Base-by-base conservation (phyloP, 352 stramenopile genomes). In the Phytophthora aleatoria region DNA sequence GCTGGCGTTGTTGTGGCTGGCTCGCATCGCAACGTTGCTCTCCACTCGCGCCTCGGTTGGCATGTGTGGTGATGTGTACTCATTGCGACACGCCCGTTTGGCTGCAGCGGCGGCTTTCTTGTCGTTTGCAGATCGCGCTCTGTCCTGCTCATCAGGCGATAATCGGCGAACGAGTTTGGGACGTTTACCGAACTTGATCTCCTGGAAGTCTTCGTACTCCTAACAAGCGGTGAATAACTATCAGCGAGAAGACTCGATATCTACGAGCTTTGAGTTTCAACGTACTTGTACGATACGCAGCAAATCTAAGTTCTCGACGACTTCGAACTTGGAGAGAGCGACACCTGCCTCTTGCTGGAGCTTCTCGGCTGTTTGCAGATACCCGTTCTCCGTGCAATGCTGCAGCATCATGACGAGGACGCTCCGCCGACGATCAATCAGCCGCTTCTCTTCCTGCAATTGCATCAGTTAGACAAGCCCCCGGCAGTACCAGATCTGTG, bases 281-380 rank as follows among this genome's bases (percentile, higher is more conserved):
- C 57, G 41, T 57, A 91, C 82, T 71, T 94, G 87, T 12, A 95
- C 71, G 36, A 95, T 94, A 3, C 85, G 77, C 39, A 93, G 55
- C 33, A 98, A 69, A 64, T 98, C 91, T 36, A 98, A 79, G 68
- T 98, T 98, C 64, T 98, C 93, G 15, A 95, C 92, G 16, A 96
- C 83, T 59, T 97, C 87, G 50, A 96, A 97, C 64, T 96, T 96
- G 53, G 80, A 89, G 30, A 97, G 79, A 39, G 84, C 77, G 3
- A 92, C 73, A 26, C 89, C 89, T 31, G 85, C 85, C 50, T 97
- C 90, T 58, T 95, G 85, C 44, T 96, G 89, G 7, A 97, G 74
- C 49, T 83, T 83, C 65, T 97, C 90, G 0, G 90, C 89, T 2
- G 90, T 92, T 39, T 91, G 71, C 2, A 95, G 55, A 58, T 96